phyloP scores from a whole-genome alignment of 305 asterid genomes.

The Fraxinus ornus region DNA sequence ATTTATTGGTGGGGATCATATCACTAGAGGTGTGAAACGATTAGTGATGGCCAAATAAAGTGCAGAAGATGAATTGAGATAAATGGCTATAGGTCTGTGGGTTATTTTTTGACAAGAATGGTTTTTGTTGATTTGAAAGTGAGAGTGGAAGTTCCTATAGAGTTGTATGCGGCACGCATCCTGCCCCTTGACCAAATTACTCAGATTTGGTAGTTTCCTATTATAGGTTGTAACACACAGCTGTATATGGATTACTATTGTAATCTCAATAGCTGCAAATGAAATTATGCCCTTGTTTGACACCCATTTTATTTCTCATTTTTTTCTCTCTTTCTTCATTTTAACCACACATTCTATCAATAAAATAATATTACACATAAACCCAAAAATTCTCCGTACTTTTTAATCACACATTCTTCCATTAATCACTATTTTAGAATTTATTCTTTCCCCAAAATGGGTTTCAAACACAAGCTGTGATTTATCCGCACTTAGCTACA shows the following conservation, averaged over 20 bases:
- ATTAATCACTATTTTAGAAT: too few relatives aligned
- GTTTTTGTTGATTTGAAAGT: neutral
- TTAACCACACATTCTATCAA: too few relatives aligned
- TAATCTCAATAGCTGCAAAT: neutral
- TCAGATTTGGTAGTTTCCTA: neutral
- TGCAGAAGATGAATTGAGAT: neutral
- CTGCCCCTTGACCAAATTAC: neutral
- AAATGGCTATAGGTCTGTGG: neutral
- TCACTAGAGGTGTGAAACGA: neutral
- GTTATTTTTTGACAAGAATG: neutral
- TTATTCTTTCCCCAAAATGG: too few relatives aligned
- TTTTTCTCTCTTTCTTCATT: too few relatives aligned
- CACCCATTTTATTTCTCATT: too few relatives aligned
- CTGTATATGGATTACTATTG: neutral
- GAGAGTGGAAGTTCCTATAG: neutral
- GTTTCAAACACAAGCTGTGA: neutral
- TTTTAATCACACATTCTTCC: too few relatives aligned
- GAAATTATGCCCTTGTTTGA: neutral
- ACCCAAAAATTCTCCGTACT: too few relatives aligned
- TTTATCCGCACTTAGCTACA: neutral
- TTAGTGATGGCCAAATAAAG: neutral
- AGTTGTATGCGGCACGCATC: neutral
- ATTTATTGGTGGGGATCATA: neutral
- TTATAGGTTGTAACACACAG: neutral
- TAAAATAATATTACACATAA: too few relatives aligned